Conservation (phyloP, 2,329 filamentous ascomycete genomes). For the Penicillium sp. region DNA sequence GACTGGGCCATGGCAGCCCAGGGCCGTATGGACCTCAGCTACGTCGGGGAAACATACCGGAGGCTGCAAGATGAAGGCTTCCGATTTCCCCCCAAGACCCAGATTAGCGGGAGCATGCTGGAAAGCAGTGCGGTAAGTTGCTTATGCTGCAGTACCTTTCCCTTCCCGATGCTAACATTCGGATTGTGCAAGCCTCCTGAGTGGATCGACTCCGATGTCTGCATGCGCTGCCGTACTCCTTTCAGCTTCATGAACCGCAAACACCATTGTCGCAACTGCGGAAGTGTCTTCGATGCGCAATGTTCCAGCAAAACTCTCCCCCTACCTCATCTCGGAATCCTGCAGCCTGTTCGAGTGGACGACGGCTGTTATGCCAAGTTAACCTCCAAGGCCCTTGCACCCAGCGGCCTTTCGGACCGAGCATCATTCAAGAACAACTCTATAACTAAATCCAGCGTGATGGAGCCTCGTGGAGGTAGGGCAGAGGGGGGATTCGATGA, state of each 20-base stretch:
- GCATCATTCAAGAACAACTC: slow-evolving; percentile 41
- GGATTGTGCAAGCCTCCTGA: slow-evolving; percentile 66
- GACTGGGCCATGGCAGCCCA: slow-evolving; percentile 86
- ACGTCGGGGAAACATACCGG: slow-evolving; percentile 81
- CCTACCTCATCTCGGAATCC: slow-evolving; percentile 83
- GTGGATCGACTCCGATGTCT: slow-evolving; percentile 96
- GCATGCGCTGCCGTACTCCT: slow-evolving; percentile 89
- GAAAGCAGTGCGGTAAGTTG: slow-evolving; percentile 87
- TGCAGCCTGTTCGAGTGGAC: slow-evolving; percentile 84
- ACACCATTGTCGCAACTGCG: slow-evolving; percentile 95
- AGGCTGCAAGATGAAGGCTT: slow-evolving; percentile 75
- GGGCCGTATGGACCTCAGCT: slow-evolving; percentile 69
- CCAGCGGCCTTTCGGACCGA: slow-evolving; percentile 35
- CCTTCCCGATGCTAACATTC: slow-evolving; percentile 10
- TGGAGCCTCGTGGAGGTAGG: slow-evolving; percentile 84
- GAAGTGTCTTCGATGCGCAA: slow-evolving; percentile 91
- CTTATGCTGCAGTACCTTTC: neutral
- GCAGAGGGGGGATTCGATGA: slow-evolving; percentile 89
- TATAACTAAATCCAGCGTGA: slow-evolving; percentile 60
- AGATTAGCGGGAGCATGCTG: slow-evolving; percentile 92
- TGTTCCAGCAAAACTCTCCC: slow-evolving; percentile 85
- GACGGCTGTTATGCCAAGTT: slow-evolving; percentile 90
- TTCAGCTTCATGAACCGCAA: slow-evolving; percentile 98
- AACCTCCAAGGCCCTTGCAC: slow-evolving; percentile 56
- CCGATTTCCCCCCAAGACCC: slow-evolving; percentile 74